Percentiles rank a stretch among this genome's conserved stretches.
These are phyloP conservation scores for Rhododendron vialii DNA, from an alignment of 148 eudicot genomes.

Conservation along the genomic window DNA sequence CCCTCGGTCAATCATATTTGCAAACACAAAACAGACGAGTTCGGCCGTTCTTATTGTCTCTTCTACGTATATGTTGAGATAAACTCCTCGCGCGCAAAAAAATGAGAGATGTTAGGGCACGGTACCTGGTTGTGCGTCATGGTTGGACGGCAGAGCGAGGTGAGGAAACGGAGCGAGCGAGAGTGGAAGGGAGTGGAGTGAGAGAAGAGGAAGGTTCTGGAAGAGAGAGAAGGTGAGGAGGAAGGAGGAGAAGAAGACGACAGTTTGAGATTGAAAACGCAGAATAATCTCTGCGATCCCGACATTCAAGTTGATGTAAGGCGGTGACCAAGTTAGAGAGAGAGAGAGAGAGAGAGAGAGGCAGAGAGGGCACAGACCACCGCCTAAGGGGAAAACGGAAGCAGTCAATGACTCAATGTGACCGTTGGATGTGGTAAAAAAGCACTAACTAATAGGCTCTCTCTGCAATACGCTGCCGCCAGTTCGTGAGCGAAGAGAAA, in stretches of 20 bases:
- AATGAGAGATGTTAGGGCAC: not conserved
- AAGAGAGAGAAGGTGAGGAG: not conserved
- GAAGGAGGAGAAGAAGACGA: conserved; percentile 11
- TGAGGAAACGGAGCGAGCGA: not conserved
- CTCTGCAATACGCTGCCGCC: too few relatives aligned
- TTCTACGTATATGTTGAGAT: too few relatives aligned
- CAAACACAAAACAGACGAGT: not conserved
- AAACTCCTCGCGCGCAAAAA: not conserved
- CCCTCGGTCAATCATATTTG: too few relatives aligned
- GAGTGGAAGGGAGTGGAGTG: conserved; percentile 9
- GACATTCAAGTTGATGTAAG: conserved; percentile 27
- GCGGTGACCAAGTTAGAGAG: not conserved
- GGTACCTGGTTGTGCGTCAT: conserved; percentile 37
- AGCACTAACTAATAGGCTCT: too few relatives aligned
- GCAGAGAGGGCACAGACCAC: too few relatives aligned
- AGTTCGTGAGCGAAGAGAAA: too few relatives aligned
- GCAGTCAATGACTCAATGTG: too few relatives aligned
- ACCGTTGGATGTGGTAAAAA: too few relatives aligned
- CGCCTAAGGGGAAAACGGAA: too few relatives aligned
- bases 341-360: not conserved
- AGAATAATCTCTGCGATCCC: conserved; percentile 21
- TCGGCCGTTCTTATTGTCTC: not conserved
- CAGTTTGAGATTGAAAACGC: conserved; percentile 5
- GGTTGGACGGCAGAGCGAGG: conserved; percentile 1
- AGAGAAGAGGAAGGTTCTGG: conserved; percentile 23